Percentiles rank a stretch among this genome's conserved stretches.
Conservation (phyloP, 208 protist genomes). For the Phytomonas sp. region DNA sequence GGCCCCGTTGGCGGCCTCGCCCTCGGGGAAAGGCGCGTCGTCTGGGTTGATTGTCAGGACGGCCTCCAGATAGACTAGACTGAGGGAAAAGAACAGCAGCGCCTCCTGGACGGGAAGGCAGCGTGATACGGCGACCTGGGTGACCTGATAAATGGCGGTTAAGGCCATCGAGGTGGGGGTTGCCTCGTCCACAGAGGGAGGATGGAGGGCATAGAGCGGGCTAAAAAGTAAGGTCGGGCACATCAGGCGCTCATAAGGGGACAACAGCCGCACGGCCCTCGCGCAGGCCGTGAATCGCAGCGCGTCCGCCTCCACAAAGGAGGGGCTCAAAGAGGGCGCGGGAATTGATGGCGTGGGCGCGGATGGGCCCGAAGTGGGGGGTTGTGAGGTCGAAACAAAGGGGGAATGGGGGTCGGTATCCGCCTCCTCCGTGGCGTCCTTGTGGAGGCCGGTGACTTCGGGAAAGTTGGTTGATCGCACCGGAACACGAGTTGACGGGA, state of each 20-base stretch:
- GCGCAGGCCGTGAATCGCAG: conserved; percentile 16
- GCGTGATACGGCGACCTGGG: neutral
- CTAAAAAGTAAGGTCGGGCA: conserved; percentile 58
- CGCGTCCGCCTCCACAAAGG: conserved; percentile 2
- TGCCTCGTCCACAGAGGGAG: no score
- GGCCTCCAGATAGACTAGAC: conserved; percentile 4
- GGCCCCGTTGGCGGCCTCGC: neutral
- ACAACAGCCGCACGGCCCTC: conserved; percentile 23
- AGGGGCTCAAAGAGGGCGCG: neutral
- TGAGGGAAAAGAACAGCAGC: conserved; percentile 5
- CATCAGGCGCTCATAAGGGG: conserved; percentile 44
- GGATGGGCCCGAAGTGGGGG: neutral
- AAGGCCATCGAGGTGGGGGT: no score
- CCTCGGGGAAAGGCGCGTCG: neutral
- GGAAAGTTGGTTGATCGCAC: conserved; percentile 41
- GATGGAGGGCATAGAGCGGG: conserved; percentile 35
- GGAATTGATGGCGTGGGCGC: neutral
- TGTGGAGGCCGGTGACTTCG: conserved; percentile 8
- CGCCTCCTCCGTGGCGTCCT: neutral
- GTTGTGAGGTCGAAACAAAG: neutral
- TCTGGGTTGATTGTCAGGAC: neutral
- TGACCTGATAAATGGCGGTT: neutral
- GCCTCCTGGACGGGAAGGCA: neutral
- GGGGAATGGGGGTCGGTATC: neutral
- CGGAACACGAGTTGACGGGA: conserved; percentile 35